A percentile compares a stretch with the other conserved stretches of the same genome.
phyloP scores from a whole-genome alignment of 164 flowering plant genomes.

The Vitis rupestris region DNA sequence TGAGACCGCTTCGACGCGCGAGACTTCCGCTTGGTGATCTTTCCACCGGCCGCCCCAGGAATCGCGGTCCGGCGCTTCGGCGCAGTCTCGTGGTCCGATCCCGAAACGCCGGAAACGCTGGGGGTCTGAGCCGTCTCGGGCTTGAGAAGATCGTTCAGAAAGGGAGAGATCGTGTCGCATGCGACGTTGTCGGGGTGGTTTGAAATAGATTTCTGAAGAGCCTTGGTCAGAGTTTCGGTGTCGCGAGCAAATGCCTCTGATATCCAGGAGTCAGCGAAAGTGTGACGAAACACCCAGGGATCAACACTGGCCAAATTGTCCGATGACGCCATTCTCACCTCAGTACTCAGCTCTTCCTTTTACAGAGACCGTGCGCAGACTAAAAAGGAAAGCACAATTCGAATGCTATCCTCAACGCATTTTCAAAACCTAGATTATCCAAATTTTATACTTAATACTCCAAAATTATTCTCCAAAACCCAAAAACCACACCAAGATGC shows the following conservation, averaged over 20 bases:
- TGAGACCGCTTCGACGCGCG: constrained; percentile 71
- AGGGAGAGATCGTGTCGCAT: constrained; percentile 6
- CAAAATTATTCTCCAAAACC: too few relatives aligned
- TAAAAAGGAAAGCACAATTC: too few relatives aligned
- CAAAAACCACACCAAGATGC: too few relatives aligned
- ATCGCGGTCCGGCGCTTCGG: constrained; percentile 21
- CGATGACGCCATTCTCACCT: constrained; percentile 45
- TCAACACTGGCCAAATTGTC: constrained; percentile 53
- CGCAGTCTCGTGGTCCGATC: constrained; percentile 21
- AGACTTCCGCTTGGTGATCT: constrained; percentile 69
- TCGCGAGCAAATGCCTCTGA: constrained; percentile 60
- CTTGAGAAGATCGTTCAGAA: constrained; percentile 3
- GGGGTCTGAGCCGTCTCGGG: constrained; percentile 24
- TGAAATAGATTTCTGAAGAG: constrained; percentile 57
- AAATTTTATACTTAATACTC: too few relatives aligned
- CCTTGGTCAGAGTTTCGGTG: constrained; percentile 64
- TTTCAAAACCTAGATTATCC: background rate
- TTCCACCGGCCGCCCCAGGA: constrained; percentile 26
- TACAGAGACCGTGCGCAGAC: too few relatives aligned
- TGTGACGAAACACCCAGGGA: constrained; percentile 42
- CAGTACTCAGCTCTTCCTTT: background rate
- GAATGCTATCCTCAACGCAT: background rate
- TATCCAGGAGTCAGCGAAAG: constrained; percentile 55
- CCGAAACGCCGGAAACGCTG: constrained; percentile 33
- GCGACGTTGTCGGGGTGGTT: constrained; percentile 11